Evolutionary conservation across 1,284 basidiomycete genomes (phyloP), one percentile per base, ranked within the genome.

Genomic region (Rhodotorula glutinis): DNA sequence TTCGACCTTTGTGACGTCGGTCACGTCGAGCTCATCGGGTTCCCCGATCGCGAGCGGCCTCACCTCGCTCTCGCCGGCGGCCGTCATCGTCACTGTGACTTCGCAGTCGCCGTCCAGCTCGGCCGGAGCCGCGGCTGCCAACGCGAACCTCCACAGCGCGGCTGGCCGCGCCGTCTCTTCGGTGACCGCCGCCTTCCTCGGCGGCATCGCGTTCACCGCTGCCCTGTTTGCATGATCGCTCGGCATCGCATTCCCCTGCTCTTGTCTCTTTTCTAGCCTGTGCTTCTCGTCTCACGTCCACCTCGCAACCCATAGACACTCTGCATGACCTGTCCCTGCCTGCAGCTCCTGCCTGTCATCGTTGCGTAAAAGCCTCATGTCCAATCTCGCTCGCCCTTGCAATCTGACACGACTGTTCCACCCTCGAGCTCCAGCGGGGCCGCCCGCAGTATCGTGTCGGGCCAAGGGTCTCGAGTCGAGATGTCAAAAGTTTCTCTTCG

Each of bases 21-120:
- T 53, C 19, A 27, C 54, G 25, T 43, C 54, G 54, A 41, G 40
- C 41, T 56, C 54, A 8, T 27, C 38, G 54, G 25, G 13, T 16
- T 19, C 53, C 23, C 38, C 23, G 30, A 21, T 17, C 33, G 33
- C 53, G 16, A 33, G 23, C 16, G 25, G 33, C 5, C 33, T 38
- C 53, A 41, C 38, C 38, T 55, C 53, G 7, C 53, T 38, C 38
- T 38, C 38, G 10, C 53, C 25, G 53, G 53, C 53, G n/a, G 53
- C 53, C 3, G 49, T 27, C 13, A 8, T 51, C 49, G 25, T 51
- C 49, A 51, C 49, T 11, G 49, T 51, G 25, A 51, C 25, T 5
- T 51, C 49, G n/a, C 33, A 29, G 19, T 43, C 56, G 43, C 10
- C 55, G 55, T 11, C 11, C 30, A 25, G 33, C 13, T 17, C 53